phyloP scores from a whole-genome alignment of 1,284 basidiomycete species.

The Boletus nobilissimus region DNA sequence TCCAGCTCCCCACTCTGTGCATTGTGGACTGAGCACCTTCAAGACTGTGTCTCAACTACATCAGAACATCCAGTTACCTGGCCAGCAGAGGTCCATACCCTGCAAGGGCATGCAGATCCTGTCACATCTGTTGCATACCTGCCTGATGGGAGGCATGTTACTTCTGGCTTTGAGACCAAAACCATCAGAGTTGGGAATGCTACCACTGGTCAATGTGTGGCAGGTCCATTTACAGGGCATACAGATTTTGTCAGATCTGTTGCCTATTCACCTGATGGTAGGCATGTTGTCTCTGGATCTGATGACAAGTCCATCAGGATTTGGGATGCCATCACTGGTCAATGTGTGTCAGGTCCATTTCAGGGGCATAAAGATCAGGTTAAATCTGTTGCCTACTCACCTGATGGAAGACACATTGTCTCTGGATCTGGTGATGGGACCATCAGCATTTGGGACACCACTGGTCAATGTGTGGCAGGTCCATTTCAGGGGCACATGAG shows the following conservation, averaged over 20 bases:
- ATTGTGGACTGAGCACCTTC: neutral
- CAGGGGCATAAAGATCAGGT: neutral
- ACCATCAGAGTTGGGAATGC: neutral
- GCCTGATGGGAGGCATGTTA: neutral
- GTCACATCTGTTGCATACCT: neutral
- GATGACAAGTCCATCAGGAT: neutral
- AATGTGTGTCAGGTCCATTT: neutral
- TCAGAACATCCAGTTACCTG: neutral
- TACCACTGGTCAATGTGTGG: neutral
- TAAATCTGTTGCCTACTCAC: neutral
- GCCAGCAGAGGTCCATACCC: neutral
- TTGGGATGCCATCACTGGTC: neutral
- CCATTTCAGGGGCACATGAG: neutral
- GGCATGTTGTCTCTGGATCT: neutral
- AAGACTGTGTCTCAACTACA: neutral
- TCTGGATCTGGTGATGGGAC: neutral
- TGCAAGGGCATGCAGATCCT: neutral
- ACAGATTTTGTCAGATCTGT: neutral
- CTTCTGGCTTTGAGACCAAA: neutral
- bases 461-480: neutral
- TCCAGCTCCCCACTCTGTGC: neutral
- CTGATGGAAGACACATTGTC: neutral
- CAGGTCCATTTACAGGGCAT: neutral
- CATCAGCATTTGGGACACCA: neutral
- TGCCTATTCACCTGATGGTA: constrained; percentile 2